Percentiles rank a stretch among this genome's conserved stretches.
Conservation (phyloP, 768 basidiomycete species). For the Collybiopsis luxurians region DNA sequence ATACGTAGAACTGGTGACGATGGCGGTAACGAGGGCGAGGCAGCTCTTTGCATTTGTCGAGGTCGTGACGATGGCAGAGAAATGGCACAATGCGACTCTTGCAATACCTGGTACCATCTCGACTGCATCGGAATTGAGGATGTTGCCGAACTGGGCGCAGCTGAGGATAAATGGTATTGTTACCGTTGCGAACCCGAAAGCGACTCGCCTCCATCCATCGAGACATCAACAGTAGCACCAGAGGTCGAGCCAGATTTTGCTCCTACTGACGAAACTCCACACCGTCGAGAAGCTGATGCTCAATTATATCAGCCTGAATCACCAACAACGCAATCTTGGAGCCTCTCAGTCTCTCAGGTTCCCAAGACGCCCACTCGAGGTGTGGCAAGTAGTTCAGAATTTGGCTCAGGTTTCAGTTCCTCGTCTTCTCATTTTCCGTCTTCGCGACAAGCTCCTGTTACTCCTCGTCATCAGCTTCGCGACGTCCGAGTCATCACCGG, state of each 20-base stretch:
- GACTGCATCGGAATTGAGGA: constrained; percentile 72
- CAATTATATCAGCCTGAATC: constrained; percentile 53
- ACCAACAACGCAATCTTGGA: constrained; percentile 3
- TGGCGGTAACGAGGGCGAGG: constrained; percentile 44
- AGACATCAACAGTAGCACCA: constrained; percentile 24
- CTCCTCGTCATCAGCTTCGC: constrained; percentile 43
- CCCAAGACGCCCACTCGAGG: constrained; percentile 52
- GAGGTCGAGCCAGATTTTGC: constrained; percentile 66
- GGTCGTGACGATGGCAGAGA: constrained; percentile 70
- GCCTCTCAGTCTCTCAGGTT: constrained; percentile 4
- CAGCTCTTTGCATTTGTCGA: constrained; percentile 62
- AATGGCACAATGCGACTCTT: constrained; percentile 80
- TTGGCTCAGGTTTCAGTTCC: constrained; percentile 25
- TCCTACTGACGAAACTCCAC: constrained; percentile 56
- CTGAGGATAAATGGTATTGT: constrained; percentile 84
- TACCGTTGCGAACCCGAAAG: constrained; percentile 46
- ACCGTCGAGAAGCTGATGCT: constrained; percentile 45
- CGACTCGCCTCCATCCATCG: constrained; percentile 38
- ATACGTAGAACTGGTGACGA: constrained; percentile 24
- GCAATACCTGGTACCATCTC: constrained; percentile 80
- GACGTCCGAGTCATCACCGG: constrained; percentile 35
- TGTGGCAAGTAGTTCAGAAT: constrained; percentile 17
- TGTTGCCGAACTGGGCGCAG: constrained; percentile 62
- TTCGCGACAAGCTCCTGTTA: constrained; percentile 51
- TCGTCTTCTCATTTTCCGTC: constrained; percentile 46